Conservation (phyloP, 331 rosid species). For the Pyrus hybrid region DNA sequence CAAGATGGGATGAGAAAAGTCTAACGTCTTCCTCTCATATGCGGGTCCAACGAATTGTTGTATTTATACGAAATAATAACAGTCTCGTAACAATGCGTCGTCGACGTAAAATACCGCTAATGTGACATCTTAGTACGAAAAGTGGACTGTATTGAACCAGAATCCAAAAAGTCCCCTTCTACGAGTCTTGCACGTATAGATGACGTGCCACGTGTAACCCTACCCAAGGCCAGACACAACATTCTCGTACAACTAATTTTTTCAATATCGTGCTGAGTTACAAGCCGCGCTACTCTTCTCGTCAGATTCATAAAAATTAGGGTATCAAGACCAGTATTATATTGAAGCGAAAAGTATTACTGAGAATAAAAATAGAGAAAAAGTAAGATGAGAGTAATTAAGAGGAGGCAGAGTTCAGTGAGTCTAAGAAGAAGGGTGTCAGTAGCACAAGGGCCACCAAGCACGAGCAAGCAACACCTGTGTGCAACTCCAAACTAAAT, state of each 20-base stretch:
- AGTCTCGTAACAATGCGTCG: not conserved
- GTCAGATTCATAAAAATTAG: not conserved
- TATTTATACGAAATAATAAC: not conserved
- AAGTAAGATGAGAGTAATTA: not conserved
- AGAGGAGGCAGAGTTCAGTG: not conserved
- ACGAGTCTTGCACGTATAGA: too few species aligned
- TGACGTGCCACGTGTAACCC: not conserved
- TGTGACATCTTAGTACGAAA: not conserved
- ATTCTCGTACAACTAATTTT: not conserved
- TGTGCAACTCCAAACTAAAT: not conserved
- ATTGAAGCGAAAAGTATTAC: not conserved
- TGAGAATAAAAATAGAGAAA: too few species aligned
- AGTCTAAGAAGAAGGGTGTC: not conserved
- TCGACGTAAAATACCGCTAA: not conserved
- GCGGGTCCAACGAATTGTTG: not conserved
- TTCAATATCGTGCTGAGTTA: not conserved
- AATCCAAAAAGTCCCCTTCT: too few species aligned
- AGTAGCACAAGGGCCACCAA: not conserved
- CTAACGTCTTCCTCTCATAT: not conserved
- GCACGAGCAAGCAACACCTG: not conserved
- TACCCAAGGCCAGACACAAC: not conserved
- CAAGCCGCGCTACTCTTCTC: not conserved
- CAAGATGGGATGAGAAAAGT: not conserved
- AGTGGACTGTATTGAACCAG: not conserved
- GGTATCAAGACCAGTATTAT: not conserved